These are phyloP conservation scores for Amborella trichopoda DNA, from an alignment of 164 flowering plant species.

Conservation along the genomic window DNA sequence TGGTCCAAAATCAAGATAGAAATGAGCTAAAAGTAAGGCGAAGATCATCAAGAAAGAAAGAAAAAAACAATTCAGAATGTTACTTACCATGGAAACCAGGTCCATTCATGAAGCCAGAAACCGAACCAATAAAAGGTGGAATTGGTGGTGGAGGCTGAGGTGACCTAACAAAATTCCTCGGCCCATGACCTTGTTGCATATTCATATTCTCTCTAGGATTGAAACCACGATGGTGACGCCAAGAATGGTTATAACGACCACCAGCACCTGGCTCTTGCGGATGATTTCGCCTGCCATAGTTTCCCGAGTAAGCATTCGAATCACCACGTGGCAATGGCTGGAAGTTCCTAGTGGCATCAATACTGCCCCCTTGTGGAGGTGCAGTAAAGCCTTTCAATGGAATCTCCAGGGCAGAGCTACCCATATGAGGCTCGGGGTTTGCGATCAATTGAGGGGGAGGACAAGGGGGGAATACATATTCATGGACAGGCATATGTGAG, in stretches of 20 bases:
- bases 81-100: too few species aligned
- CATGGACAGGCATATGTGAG: conserved; percentile 42
- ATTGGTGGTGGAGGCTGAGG: conserved; percentile 2
- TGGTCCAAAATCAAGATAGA: too few species aligned
- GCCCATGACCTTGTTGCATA: conserved; percentile 43
- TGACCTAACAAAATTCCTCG: conserved; percentile 49
- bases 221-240: conserved; percentile 49
- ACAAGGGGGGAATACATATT: conserved; percentile 42
- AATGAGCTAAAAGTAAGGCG: too few species aligned
- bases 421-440: conserved; percentile 24
- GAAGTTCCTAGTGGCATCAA: conserved; percentile 26
- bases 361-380: conserved; percentile 28
- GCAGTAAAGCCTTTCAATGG: conserved; percentile 39
- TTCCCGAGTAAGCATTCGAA: conserved; percentile 28
- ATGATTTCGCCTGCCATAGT: conserved; percentile 37
- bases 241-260: conserved; percentile 32
- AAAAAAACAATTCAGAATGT: too few species aligned
- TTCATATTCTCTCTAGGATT: conserved; percentile 33
- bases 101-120: conserved; percentile 55
- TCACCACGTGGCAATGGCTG: conserved; percentile 46
- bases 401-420: conserved; percentile 32
- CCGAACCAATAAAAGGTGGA: conserved; percentile 41
- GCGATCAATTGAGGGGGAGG: conserved; percentile 33
- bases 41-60: too few species aligned
- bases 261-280: conserved; percentile 34